Evolutionary conservation across 2,329 filamentous ascomycete species (phyloP).

Genomic region (Cladosporium sp.): DNA sequence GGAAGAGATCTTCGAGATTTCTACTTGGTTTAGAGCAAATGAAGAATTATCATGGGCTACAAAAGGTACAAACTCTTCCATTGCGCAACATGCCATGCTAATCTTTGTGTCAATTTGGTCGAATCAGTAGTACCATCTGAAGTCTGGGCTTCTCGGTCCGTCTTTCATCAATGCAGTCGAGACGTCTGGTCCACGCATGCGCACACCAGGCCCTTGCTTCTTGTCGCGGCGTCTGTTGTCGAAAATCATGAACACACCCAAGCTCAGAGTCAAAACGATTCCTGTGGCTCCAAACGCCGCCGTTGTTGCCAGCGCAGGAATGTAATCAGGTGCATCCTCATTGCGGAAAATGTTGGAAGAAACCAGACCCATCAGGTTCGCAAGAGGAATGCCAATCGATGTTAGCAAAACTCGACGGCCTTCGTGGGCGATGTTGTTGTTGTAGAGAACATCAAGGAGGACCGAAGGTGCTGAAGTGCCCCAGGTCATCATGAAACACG

Average conservation of each 20-base stretch:
- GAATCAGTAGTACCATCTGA: conserved; percentile 39
- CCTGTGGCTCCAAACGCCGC: conserved; percentile 60
- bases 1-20: no score
- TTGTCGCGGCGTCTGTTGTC: conserved; percentile 60
- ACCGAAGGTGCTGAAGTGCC: conserved; percentile 71
- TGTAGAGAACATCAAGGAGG: conserved; percentile 66
- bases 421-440: conserved; percentile 78
- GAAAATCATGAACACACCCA: conserved; percentile 60
- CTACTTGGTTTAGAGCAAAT: no score
- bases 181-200: conserved; percentile 47
- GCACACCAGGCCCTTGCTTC: conserved; percentile 44
- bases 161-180: conserved; percentile 43
- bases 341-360: conserved; percentile 62
- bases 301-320: conserved; percentile 61
- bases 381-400: conserved; percentile 66
- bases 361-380: conserved; percentile 72
- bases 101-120: no score
- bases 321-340: conserved; percentile 61
- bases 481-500: conserved; percentile 77
- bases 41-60: no score
- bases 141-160: conserved; percentile 39
- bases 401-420: conserved; percentile 66
- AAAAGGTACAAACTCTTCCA: no score
- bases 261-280: conserved; percentile 47
- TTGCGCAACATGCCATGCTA: no score